Evolutionary conservation across 1,284 basidiomycete species (phyloP).

Genomic region (Prillingera fragicola): DNA sequence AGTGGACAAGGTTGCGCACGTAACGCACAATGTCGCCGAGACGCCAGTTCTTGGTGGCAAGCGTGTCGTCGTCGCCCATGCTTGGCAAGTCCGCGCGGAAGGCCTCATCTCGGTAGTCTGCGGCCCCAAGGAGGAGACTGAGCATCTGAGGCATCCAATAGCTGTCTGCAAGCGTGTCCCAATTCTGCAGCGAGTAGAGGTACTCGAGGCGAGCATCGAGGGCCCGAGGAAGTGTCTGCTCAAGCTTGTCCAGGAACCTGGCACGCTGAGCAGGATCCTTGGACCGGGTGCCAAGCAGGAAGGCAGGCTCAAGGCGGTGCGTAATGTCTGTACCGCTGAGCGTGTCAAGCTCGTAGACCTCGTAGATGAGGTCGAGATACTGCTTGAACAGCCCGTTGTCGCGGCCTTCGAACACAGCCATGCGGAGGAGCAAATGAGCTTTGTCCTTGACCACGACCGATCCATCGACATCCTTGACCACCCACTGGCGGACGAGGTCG

Average conservation of each 20-base stretch:
- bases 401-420: constrained; percentile 80
- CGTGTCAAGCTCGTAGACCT: constrained; percentile 84
- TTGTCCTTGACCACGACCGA: constrained; percentile 92
- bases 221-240: constrained; percentile 78
- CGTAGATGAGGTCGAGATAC: constrained; percentile 85
- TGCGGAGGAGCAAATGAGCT: constrained; percentile 80
- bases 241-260: constrained; percentile 85
- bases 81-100: constrained; percentile 23
- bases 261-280: constrained; percentile 74
- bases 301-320: constrained; percentile 84
- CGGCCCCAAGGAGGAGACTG: constrained; percentile 78
- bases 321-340: constrained; percentile 91
- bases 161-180: constrained; percentile 87
- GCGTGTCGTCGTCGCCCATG: constrained; percentile 23
- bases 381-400: constrained; percentile 71
- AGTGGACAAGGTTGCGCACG: constrained; percentile 75
- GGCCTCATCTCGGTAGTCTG: constrained; percentile 58
- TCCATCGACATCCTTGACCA: constrained; percentile 67
- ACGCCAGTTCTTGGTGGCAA: constrained; percentile 21
- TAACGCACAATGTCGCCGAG: constrained; percentile 65
- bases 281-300: constrained; percentile 85
- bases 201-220: constrained; percentile 80
- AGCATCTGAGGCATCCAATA: constrained; percentile 95
- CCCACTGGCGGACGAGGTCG: constrained; percentile 83
- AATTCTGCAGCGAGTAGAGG: constrained; percentile 87